Percentiles rank a stretch among this genome's conserved stretches.
Conservation (phyloP, 2,329 filamentous ascomycete genomes). For the Sodiomyces alkalinus region DNA sequence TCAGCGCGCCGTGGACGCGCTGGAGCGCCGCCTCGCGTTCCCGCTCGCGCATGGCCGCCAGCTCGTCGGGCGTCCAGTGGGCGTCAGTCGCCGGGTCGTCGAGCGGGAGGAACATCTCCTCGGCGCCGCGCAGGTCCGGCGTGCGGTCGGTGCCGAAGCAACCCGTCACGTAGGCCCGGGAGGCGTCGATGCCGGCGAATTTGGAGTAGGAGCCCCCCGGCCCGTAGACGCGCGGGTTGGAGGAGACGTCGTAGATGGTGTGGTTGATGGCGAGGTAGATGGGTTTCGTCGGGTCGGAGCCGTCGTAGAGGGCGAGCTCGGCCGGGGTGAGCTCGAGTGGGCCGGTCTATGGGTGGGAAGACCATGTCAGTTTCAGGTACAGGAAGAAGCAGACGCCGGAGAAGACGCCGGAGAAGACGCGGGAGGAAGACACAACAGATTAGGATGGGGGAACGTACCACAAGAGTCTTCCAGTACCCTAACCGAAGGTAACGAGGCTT, state of each 20-base stretch:
- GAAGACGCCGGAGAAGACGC: neutral
- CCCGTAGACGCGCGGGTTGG: conserved; percentile 55
- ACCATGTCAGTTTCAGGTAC: conserved; percentile 5
- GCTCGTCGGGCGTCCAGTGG: conserved; percentile 37
- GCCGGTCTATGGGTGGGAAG: conserved; percentile 28
- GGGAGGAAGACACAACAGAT: neutral
- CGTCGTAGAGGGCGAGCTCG: conserved; percentile 64
- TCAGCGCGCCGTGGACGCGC: conserved; percentile 51
- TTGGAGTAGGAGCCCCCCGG: conserved; percentile 75
- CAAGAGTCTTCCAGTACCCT: conserved; percentile 41
- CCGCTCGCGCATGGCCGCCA: conserved; percentile 36
- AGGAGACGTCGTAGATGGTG: conserved; percentile 71
- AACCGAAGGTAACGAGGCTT: conserved; percentile 45
- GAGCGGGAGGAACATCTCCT: conserved; percentile 64
- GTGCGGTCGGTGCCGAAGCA: conserved; percentile 82
- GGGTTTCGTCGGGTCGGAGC: conserved; percentile 56
- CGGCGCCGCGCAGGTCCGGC: conserved; percentile 71
- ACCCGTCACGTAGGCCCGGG: conserved; percentile 78
- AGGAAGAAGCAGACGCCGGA: neutral
- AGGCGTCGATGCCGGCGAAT: conserved; percentile 77
- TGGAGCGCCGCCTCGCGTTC: conserved; percentile 51
- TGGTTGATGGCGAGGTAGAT: conserved; percentile 86
- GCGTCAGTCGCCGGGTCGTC: conserved; percentile 48
- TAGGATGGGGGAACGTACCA: conserved; percentile 32
- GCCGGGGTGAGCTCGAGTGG: conserved; percentile 59